Conservation (phyloP, 108 stramenopile genomes). For the Skeletonema grethae region DNA sequence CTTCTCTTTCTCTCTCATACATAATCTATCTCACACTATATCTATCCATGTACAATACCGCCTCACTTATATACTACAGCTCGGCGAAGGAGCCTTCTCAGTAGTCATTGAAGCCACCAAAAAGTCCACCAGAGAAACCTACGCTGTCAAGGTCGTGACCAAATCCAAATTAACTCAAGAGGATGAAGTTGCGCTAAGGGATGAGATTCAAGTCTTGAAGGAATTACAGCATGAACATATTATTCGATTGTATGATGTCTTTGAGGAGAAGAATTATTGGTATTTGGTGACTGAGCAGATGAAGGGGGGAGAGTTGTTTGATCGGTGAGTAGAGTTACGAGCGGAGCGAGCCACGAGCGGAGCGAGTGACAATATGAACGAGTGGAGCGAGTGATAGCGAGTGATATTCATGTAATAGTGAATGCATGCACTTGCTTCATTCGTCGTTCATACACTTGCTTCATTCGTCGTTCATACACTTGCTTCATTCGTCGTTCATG, state of each 20-base stretch:
- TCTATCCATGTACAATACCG: too few relatives aligned
- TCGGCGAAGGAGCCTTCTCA: conserved; percentile 56
- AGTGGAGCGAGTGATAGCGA: too few relatives aligned
- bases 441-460: too few relatives aligned
- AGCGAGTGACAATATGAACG: too few relatives aligned
- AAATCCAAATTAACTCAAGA: conserved; percentile 81
- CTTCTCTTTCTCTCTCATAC: too few relatives aligned
- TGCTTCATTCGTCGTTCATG: too few relatives aligned
- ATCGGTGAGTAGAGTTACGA: conserved; percentile 27
- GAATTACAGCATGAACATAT: conserved; percentile 49
- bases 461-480: too few relatives aligned
- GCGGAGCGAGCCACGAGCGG: too few relatives aligned
- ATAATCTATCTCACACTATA: too few relatives aligned
- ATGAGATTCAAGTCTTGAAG: conserved; percentile 48
- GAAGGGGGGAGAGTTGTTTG: conserved; percentile 71
- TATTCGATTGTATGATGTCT: conserved; percentile 67
- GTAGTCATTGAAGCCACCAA: conserved; percentile 47
- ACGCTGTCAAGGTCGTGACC: conserved; percentile 86
- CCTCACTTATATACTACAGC: conserved; percentile 7
- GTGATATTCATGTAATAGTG: too few relatives aligned
- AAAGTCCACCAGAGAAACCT: conserved; percentile 57
- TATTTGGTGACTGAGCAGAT: conserved; percentile 75
- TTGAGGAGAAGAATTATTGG: conserved; percentile 60
- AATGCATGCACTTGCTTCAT: too few relatives aligned
- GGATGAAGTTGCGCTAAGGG: conserved; percentile 82